Percentiles rank a stretch among this genome's conserved stretches.
Conservation (phyloP, 129 eudicot species). For the Tagetes erecta region DNA sequence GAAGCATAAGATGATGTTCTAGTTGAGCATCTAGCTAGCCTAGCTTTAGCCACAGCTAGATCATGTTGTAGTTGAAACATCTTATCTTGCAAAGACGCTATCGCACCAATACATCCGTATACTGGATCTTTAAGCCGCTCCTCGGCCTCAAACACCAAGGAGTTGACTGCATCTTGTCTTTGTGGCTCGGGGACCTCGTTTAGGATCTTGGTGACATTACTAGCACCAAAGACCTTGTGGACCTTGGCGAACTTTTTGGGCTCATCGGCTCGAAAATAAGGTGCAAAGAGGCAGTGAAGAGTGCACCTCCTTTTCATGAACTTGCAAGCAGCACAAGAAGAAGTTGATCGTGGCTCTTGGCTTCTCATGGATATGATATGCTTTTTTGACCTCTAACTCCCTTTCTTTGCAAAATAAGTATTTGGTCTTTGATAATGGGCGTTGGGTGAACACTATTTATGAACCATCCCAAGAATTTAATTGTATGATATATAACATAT, state of each 20-base stretch:
- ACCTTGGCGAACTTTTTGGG: conserved; percentile 82
- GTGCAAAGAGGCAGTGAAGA: conserved; percentile 72
- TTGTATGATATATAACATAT: too few species aligned
- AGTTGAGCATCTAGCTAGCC: conserved; percentile 53
- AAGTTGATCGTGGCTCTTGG: conserved; percentile 81
- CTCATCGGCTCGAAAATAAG: conserved; percentile 82
- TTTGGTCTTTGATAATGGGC: conserved; percentile 7
- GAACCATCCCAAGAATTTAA: not conserved
- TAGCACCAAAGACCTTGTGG: conserved; percentile 94
- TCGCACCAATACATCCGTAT: conserved; percentile 94
- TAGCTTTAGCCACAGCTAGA: conserved; percentile 67
- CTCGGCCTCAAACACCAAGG: conserved; percentile 85
- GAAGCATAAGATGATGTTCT: conserved; percentile 37
- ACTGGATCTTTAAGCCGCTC: conserved; percentile 86
- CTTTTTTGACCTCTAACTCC: not conserved
- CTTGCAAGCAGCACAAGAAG: conserved; percentile 97
- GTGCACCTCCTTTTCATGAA: conserved; percentile 83
- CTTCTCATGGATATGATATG: conserved; percentile 48
- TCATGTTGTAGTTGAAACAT: conserved; percentile 87
- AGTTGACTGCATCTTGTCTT: conserved; percentile 74
- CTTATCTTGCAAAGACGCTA: conserved; percentile 71
- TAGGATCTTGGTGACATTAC: conserved; percentile 89
- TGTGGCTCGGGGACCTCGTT: conserved; percentile 83
- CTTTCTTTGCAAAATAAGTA: conserved; percentile 17
- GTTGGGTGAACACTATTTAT: conserved; percentile 3